Evolutionary conservation across 2,329 filamentous ascomycete species (phyloP).

Genomic region (Exophiala sp.): DNA sequence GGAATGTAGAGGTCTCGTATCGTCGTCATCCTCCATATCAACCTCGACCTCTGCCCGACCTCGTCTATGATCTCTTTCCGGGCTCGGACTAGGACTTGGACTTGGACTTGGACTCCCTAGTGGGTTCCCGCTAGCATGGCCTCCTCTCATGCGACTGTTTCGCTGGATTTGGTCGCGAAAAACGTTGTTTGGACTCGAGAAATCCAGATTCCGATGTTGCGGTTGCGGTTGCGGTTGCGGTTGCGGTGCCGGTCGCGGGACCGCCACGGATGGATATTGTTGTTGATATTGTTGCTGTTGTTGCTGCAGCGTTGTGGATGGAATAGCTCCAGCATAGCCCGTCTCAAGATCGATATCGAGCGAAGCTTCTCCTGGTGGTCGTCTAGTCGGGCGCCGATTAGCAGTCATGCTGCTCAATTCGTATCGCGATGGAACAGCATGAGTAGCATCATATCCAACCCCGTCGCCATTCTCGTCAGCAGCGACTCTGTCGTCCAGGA

Average conservation of each 20-base stretch:
- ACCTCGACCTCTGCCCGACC: background rate
- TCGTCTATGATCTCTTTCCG: background rate
- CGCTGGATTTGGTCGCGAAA: constrained; percentile 20
- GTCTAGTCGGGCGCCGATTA: background rate
- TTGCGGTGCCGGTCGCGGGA: background rate
- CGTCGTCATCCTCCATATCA: background rate
- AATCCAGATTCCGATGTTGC: too few relatives aligned
- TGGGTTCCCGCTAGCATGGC: background rate
- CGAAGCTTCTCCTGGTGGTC: background rate
- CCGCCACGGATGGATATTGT: background rate
- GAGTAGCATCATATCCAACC: constrained; percentile 10
- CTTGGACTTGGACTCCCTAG: background rate
- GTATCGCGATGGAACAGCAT: background rate
- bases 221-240: too few relatives aligned
- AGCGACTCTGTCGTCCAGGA: constrained; percentile 10
- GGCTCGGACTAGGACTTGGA: background rate
- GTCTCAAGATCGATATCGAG: constrained; percentile 14
- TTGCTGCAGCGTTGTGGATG: background rate
- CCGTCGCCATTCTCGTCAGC: constrained; percentile 15
- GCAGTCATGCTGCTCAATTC: background rate
- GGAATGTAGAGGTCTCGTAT: background rate
- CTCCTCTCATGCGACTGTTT: constrained; percentile 10
- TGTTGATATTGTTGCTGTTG: background rate
- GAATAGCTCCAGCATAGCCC: constrained; percentile 10
- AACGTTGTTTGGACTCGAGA: constrained; percentile 11